Evolutionary conservation across 2,329 filamentous ascomycete genomes (phyloP), one percentile per base, ranked within the genome.

Genomic region (Nigrospora sphaerica): DNA sequence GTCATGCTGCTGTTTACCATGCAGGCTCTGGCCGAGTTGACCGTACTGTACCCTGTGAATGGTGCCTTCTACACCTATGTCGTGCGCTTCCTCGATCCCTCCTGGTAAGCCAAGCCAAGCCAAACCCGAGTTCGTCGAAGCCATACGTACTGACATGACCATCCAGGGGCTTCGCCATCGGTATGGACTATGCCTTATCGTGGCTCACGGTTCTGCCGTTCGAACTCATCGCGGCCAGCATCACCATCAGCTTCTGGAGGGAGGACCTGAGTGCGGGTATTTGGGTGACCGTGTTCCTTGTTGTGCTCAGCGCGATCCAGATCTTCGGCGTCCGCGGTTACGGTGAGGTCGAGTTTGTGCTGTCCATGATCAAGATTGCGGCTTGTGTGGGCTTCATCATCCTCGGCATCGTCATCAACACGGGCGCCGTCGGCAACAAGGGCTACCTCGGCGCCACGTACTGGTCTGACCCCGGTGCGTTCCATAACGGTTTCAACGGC

Each of bases 371-470:
- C 58, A 83, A 83, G 61, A 70, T 83, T 53, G 56, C 66, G 12
- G 77, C 80, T 39, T 74, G 76, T 55, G 65, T 75, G 11, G 81
- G 80, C 6, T 85, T 85, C 60, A 85, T 85, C 59, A 72, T 86
- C 52, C 65, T 84, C 23, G 80, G 76, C 39, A 80, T 83, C 45
- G 62, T 82, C 46, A 73, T 83, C 56, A 72, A 80, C 59, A 70
- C 66, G 45, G 80, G 79, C 38, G 80, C 76, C 44, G 77, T 76
- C 19, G 76, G 77, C 47, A 59, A 72, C 50, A 64, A 72, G 54
- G 74, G 77, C 34, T 81, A 83, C 58, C 75, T 83, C 39, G 81
- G 83, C 14, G 78, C 73, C 17, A 70, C 71, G 37, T 82, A 78
- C 65, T 84, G 80, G 80, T 66, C 73, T 50, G 64, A 78, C 32